A percentile compares a stretch with the other conserved stretches of the same genome.
phyloP scores from a whole-genome alignment of 1,284 basidiomycete species.

The Vanrija humicola region DNA sequence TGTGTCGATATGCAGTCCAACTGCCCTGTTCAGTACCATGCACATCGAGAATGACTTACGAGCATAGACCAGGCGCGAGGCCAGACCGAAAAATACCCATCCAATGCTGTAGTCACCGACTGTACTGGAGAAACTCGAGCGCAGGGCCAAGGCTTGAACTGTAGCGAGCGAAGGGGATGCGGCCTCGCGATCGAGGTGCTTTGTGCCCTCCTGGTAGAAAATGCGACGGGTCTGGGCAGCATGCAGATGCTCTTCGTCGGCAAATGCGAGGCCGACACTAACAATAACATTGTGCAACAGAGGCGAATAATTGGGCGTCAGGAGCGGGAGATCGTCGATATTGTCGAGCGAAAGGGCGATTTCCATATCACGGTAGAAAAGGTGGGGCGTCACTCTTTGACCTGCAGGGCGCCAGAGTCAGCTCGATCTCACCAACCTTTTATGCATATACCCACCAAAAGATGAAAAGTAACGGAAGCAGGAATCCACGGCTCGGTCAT shows the following conservation, averaged over 20 bases:
- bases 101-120: slow-evolving; percentile 28
- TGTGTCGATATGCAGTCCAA: slow-evolving; percentile 27
- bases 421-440: neutral
- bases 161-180: slow-evolving; percentile 58
- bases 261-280: slow-evolving; percentile 58
- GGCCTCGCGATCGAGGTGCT: slow-evolving; percentile 58
- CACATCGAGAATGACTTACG: slow-evolving; percentile 12
- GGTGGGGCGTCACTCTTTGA: slow-evolving; percentile 11
- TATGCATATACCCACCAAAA: slow-evolving; percentile 16
- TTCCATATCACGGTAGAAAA: slow-evolving; percentile 21
- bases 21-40: neutral
- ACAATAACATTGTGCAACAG: slow-evolving; percentile 67
- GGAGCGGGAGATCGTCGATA: slow-evolving; percentile 27
- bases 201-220: slow-evolving; percentile 58
- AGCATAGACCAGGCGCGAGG: slow-evolving; percentile 19
- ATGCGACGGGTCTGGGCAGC: slow-evolving; percentile 53
- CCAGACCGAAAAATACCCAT: slow-evolving; percentile 27
- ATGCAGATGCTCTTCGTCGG: slow-evolving; percentile 55
- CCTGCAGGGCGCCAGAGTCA: neutral
- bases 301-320: slow-evolving; percentile 61
- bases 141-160: slow-evolving; percentile 57
- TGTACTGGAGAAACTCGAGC: slow-evolving; percentile 60
- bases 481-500: slow-evolving; percentile 23
- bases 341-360: slow-evolving; percentile 29
- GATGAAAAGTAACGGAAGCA: slow-evolving; percentile 31